Evolutionary conservation across 164 flowering plant genomes (phyloP).

Genomic region (Kalanchoe fedtschenkoi): DNA sequence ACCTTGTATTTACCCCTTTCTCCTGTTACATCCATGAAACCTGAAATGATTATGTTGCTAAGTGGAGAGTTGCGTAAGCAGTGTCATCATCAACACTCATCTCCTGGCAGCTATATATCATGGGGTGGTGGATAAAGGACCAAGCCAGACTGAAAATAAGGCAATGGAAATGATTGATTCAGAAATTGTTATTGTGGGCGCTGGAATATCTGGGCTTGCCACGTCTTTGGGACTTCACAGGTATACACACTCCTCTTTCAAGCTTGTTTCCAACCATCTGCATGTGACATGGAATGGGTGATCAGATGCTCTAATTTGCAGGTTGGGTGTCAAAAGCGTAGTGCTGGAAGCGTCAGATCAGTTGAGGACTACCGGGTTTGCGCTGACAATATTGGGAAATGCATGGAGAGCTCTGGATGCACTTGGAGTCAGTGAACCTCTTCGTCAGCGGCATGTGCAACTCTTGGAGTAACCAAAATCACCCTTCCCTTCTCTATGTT

Average conservation of each 20-base stretch:
- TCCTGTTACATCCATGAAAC: too few species aligned
- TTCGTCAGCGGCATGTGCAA: constrained; percentile 27
- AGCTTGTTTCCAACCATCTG: background rate
- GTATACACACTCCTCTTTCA: constrained; percentile 13
- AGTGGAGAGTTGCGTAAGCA: too few species aligned
- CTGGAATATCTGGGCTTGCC: constrained; percentile 41
- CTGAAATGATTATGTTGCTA: too few species aligned
- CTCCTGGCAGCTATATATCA: too few species aligned
- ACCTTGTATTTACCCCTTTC: too few species aligned
- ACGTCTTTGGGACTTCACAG: constrained; percentile 43
- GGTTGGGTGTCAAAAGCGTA: constrained; percentile 39
- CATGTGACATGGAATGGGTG: background rate
- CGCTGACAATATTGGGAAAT: constrained; percentile 39
- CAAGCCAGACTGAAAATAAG: background rate
- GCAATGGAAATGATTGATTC: constrained; percentile 7
- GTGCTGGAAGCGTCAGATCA: constrained; percentile 55
- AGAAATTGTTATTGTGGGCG: constrained; percentile 40
- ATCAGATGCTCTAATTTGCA: constrained; percentile 8
- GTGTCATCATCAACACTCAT: too few species aligned
- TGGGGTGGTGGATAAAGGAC: background rate
- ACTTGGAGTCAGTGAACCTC: constrained; percentile 39
- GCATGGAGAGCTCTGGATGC: constrained; percentile 74
- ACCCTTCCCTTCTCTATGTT: background rate
- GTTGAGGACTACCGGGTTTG: constrained; percentile 41
- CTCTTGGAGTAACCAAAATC: constrained; percentile 23